Evolutionary conservation across 805 yeast genomes (phyloP).

Genomic region (Candida insectorum): DNA sequence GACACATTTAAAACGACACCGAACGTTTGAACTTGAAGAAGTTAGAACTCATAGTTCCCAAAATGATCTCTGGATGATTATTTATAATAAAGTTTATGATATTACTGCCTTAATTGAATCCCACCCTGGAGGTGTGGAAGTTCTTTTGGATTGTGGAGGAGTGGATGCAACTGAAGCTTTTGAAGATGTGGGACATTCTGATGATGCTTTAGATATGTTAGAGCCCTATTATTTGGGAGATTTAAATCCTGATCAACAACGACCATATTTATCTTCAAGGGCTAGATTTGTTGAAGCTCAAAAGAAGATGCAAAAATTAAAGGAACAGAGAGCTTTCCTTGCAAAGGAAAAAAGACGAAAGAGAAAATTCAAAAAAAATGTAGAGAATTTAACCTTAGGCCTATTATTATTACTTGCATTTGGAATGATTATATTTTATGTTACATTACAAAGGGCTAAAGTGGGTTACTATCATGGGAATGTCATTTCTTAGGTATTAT

Average conservation of each 20-base stretch:
- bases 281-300: conserved; percentile 12
- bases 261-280: conserved; percentile 12
- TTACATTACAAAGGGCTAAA: conserved; percentile 9
- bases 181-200: conserved; percentile 42
- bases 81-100: conserved; percentile 78
- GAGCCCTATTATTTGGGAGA: conserved; percentile 28
- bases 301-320: conserved; percentile 3
- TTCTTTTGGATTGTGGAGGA: conserved; percentile 78
- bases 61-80: conserved; percentile 80
- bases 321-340: conserved; percentile 4
- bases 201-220: conserved; percentile 30
- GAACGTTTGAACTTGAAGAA: conserved; percentile 2
- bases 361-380: conserved; percentile 5
- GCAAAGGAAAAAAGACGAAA: conserved; percentile 8
- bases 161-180: conserved; percentile 70
- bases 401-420: conserved; percentile 9
- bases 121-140: conserved; percentile 79
- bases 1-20: background rate
- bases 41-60: conserved; percentile 62
- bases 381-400: conserved; percentile 9
- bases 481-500: no score
- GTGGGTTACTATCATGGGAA: conserved; percentile 1
- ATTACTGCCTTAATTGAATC: conserved; percentile 64
- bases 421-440: conserved; percentile 10
- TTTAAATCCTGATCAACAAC: conserved; percentile 15